phyloP scores from a whole-genome alignment of 2,329 filamentous ascomycete species.

The Aureobasidium sp. region DNA sequence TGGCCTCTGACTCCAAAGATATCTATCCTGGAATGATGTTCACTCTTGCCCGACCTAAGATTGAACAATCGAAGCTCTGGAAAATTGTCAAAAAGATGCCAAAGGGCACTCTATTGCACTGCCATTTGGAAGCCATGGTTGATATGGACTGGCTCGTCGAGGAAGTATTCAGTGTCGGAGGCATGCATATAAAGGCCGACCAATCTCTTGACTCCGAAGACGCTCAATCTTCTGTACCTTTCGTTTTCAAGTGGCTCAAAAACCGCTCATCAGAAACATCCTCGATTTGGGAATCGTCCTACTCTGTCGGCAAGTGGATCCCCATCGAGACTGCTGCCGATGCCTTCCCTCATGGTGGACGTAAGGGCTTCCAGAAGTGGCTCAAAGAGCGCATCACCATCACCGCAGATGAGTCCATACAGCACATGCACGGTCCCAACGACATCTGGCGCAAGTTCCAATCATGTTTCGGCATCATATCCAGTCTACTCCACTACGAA shows the following conservation, averaged over 20 bases:
- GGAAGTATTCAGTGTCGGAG: constrained; percentile 59
- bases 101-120: constrained; percentile 78
- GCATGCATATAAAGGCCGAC: constrained; percentile 61
- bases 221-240: constrained; percentile 44
- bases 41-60: constrained; percentile 70
- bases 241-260: constrained; percentile 52
- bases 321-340: constrained; percentile 56
- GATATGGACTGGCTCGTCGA: constrained; percentile 74
- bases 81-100: constrained; percentile 77
- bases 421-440: constrained; percentile 75
- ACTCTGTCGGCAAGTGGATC: constrained; percentile 51
- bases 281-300: constrained; percentile 59
- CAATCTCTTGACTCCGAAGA: constrained; percentile 46
- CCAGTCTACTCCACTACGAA: constrained; percentile 76
- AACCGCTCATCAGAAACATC: constrained; percentile 34
- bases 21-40: constrained; percentile 93
- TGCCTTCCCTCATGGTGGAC: constrained; percentile 64
- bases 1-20: constrained; percentile 50
- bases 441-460: constrained; percentile 83
- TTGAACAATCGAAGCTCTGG: constrained; percentile 81
- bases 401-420: constrained; percentile 60
- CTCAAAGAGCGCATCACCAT: constrained; percentile 65
- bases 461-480: constrained; percentile 63
- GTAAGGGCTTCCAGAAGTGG: constrained; percentile 66
- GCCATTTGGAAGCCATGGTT: constrained; percentile 85